Conservation (phyloP, 306 rosid species). For the Dryas octopetala region DNA sequence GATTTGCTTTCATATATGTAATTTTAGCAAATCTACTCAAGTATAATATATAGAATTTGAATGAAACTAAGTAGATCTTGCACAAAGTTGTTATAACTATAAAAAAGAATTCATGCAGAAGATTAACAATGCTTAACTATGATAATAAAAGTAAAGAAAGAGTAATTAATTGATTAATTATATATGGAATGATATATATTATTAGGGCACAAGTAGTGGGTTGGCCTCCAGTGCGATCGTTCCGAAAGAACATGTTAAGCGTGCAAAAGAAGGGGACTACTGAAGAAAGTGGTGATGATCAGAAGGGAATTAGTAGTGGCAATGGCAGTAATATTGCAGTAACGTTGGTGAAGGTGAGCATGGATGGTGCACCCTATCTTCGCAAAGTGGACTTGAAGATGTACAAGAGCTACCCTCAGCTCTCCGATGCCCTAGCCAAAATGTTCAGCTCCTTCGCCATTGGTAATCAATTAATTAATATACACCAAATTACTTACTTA, state of each 20-base stretch:
- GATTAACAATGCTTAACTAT: no score
- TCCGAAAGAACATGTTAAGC: slow-evolving; percentile 64
- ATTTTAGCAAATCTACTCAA: background rate
- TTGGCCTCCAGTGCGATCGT: slow-evolving; percentile 91
- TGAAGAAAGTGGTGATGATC: slow-evolving; percentile 40
- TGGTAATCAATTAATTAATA: slow-evolving; percentile 26
- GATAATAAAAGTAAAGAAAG: no score
- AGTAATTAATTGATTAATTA: background rate
- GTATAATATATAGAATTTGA: background rate
- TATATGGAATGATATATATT: background rate
- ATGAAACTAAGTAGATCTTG: background rate
- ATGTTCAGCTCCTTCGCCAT: slow-evolving; percentile 85
- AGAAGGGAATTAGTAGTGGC: slow-evolving; percentile 17
- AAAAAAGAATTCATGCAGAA: background rate
- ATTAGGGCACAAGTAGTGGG: slow-evolving; percentile 90
- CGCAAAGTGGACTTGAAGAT: slow-evolving; percentile 76
- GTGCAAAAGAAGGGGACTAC: slow-evolving; percentile 41
- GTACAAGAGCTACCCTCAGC: slow-evolving; percentile 63
- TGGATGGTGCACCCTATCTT: slow-evolving; percentile 97
- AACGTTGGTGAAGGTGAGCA: slow-evolving; percentile 78
- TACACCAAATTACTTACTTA: no score
- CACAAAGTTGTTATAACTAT: background rate
- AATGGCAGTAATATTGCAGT: slow-evolving; percentile 19
- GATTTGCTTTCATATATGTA: background rate
- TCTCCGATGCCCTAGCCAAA: slow-evolving; percentile 75